phyloP scores from a whole-genome alignment of 371 early-diverging fungal genomes.

The Mucor piriformis region DNA sequence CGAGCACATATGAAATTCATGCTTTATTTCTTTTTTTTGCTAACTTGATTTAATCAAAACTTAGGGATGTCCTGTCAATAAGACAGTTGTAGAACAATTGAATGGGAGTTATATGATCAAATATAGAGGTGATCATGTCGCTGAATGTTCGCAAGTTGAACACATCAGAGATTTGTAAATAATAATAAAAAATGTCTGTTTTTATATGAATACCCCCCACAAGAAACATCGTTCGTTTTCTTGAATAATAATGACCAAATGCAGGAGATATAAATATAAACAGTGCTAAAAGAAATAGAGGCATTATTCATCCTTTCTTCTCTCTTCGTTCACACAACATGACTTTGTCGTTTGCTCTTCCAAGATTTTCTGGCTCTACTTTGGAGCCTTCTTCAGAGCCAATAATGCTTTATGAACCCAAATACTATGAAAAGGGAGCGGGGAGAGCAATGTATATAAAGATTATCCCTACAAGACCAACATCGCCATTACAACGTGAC shows the following conservation, averaged over 20 bases:
- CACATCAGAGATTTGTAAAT: conserved; percentile 33
- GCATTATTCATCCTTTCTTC: background rate
- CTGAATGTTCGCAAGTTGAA: conserved; percentile 41
- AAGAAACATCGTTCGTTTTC: conserved; percentile 5
- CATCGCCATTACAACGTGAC: conserved; percentile 22
- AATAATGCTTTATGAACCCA: conserved; percentile 29
- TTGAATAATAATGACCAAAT: conserved; percentile 2
- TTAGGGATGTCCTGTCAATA: conserved; percentile 49
- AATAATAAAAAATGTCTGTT: background rate
- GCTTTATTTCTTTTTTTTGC: background rate
- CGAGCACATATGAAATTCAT: conserved; percentile 20
- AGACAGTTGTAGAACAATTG: conserved; percentile 53
- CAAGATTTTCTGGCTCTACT: conserved; percentile 33
- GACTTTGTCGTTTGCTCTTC: conserved; percentile 16
- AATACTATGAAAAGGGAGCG: conserved; percentile 25
- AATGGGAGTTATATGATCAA: conserved; percentile 52
- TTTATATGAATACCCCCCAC: background rate
- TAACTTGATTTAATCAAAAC: background rate
- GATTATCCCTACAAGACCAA: conserved; percentile 31
- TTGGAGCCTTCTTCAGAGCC: conserved; percentile 27
- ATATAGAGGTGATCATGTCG: conserved; percentile 55
- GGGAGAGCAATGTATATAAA: conserved; percentile 20
- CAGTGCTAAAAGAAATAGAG: conserved; percentile 2
- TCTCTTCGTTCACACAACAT: background rate
- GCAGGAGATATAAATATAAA: background rate